Evolutionary conservation across 2,329 filamentous ascomycete genomes (phyloP).

Genomic region (Pseudogymnoascus sp.): DNA sequence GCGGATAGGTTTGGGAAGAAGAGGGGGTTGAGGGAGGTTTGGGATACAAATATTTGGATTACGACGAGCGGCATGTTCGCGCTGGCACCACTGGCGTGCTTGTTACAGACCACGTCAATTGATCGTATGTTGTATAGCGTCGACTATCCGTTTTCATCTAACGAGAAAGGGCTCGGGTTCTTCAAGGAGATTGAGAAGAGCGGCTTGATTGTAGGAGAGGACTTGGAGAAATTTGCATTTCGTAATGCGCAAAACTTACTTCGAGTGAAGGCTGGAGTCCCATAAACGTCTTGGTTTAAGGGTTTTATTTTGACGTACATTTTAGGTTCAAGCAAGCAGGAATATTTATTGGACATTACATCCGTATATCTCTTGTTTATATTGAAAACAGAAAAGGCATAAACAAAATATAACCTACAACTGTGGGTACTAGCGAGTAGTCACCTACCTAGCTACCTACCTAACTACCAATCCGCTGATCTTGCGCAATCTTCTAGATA

Average conservation of each 20-base stretch:
- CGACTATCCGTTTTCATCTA: conserved; percentile 48
- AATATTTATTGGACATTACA: background rate
- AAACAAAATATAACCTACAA: too few species aligned
- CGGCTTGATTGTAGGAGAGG: conserved; percentile 39
- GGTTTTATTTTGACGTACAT: background rate
- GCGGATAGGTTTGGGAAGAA: conserved; percentile 26
- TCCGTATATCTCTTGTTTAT: too few species aligned
- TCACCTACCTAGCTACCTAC: too few species aligned
- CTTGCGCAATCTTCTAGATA: too few species aligned
- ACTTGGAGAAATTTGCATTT: conserved; percentile 41
- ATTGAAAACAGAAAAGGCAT: too few species aligned
- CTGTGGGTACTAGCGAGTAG: too few species aligned
- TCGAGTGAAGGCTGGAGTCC: conserved; percentile 21
- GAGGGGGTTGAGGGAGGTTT: conserved; percentile 39
- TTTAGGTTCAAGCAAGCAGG: background rate
- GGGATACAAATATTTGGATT: conserved; percentile 48
- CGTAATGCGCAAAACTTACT: conserved; percentile 44
- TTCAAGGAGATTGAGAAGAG: conserved; percentile 41
- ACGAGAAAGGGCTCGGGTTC: conserved; percentile 39
- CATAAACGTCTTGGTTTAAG: background rate
- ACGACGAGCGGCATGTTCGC: conserved; percentile 48
- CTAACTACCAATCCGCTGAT: too few species aligned
- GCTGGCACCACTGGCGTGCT: conserved; percentile 37
- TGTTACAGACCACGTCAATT: conserved; percentile 37
- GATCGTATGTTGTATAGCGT: conserved; percentile 48